phyloP scores from a whole-genome alignment of 345 rosid genomes.

The Salix viminalis region DNA sequence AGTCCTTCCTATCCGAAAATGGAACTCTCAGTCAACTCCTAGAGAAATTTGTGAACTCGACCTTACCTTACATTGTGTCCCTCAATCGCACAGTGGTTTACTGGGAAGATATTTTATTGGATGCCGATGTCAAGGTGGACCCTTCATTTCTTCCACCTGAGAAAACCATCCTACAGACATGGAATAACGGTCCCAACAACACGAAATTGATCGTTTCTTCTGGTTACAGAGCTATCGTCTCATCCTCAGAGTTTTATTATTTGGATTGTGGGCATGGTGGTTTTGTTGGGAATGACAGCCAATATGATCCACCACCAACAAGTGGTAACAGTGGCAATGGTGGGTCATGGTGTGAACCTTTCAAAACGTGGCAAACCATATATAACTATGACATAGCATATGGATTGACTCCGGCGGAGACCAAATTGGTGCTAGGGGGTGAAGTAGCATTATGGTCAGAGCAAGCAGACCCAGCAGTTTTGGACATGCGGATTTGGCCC shows the following conservation, averaged over 20 bases:
- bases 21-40: conserved; percentile 70
- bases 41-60: conserved; percentile 51
- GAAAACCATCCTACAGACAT: conserved; percentile 70
- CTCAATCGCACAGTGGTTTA: conserved; percentile 69
- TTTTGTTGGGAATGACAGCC: conserved; percentile 70
- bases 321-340: conserved; percentile 23
- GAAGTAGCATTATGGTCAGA: conserved; percentile 97
- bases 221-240: conserved; percentile 73
- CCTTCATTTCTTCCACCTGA: conserved; percentile 49
- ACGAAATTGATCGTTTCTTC: conserved; percentile 59
- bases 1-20: conserved; percentile 47
- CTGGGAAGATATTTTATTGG: conserved; percentile 79
- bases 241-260: conserved; percentile 80
- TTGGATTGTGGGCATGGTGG: conserved; percentile 80
- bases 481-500: conserved; percentile 77
- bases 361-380: conserved; percentile 85
- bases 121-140: conserved; percentile 43
- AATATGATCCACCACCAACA: conserved; percentile 41
- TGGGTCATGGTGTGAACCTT: conserved; percentile 84
- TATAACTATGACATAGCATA: conserved; percentile 74
- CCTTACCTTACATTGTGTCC: conserved; percentile 61
- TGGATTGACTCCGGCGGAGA: conserved; percentile 63
- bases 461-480: conserved; percentile 64
- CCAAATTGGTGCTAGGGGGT: conserved; percentile 71
- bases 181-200: conserved; percentile 70